phyloP scores from a whole-genome alignment of 1,284 basidiomycete species.

The Tilletia indica region DNA sequence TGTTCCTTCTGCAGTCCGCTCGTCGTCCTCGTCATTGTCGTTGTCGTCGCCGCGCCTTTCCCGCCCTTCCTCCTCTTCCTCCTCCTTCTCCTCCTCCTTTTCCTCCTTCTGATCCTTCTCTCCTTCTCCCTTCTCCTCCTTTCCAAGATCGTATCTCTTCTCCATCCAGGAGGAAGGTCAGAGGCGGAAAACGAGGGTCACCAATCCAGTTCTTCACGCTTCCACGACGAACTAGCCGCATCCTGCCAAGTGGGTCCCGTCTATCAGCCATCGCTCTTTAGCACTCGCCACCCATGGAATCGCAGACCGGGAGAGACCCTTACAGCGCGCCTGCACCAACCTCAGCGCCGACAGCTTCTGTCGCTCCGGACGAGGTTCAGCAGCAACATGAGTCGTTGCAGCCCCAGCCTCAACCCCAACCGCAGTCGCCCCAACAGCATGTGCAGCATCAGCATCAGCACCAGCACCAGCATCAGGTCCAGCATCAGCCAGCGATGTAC shows the following conservation, averaged over 20 bases:
- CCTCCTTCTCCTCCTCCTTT: no score
- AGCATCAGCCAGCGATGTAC: neutral
- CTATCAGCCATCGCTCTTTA: neutral
- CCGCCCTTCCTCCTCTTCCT: neutral
- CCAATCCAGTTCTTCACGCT: no score
- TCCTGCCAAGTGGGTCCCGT: no score
- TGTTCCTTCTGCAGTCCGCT: neutral
- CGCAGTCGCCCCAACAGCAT: neutral
- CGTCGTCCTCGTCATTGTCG: neutral
- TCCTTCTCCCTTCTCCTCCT: neutral
- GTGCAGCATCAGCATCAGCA: neutral
- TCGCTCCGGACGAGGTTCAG: neutral
- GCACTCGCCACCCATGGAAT: neutral
- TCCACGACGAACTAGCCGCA: no score
- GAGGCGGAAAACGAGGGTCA: neutral
- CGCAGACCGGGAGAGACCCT: slow-evolving; percentile 8
- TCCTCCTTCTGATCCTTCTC: neutral
- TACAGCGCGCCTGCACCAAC: neutral
- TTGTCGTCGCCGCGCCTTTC: neutral
- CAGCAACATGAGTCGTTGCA: neutral
- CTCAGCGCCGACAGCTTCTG: neutral
- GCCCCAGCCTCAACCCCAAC: no score
- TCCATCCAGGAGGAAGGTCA: neutral
- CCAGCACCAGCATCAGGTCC: neutral
- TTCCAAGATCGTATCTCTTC: neutral